phyloP scores from a whole-genome alignment of 176 grass and related monocot species.

The Triticum turgidum region DNA sequence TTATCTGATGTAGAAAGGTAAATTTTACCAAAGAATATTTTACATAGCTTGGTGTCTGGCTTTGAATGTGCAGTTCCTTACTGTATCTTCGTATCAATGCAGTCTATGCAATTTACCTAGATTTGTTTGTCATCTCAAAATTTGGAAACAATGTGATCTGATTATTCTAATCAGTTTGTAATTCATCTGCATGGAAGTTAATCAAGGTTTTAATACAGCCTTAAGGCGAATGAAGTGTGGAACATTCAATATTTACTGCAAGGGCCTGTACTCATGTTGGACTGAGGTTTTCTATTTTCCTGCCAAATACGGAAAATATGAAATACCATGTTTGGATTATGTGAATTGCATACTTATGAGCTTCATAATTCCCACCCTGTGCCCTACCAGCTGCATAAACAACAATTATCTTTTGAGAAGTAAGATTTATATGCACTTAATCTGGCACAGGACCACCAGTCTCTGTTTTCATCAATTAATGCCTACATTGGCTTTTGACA shows the following conservation, averaged over 20 bases:
- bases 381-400: not conserved
- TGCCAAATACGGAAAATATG: not conserved
- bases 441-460: not conserved
- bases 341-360: not conserved
- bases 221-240: not conserved
- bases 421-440: not conserved
- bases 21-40: not conserved
- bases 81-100: not conserved
- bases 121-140: not conserved
- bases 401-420: not conserved
- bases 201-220: not conserved
- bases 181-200: constrained; percentile 6
- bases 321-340: not conserved
- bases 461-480: not conserved
- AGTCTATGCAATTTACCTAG: not conserved
- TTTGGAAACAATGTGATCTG: constrained; percentile 4
- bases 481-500: not conserved
- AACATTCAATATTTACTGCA: constrained; percentile 14
- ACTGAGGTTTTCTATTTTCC: constrained; percentile 1
- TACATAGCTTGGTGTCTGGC: not conserved
- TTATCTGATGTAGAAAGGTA: constrained; percentile 82
- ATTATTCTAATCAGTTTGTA: not conserved
- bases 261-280: not conserved
- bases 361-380: not conserved
- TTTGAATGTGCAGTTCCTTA: not conserved